Evolutionary conservation across 805 yeast genomes (phyloP).

Genomic region (Sugiyamaella smithiae): DNA sequence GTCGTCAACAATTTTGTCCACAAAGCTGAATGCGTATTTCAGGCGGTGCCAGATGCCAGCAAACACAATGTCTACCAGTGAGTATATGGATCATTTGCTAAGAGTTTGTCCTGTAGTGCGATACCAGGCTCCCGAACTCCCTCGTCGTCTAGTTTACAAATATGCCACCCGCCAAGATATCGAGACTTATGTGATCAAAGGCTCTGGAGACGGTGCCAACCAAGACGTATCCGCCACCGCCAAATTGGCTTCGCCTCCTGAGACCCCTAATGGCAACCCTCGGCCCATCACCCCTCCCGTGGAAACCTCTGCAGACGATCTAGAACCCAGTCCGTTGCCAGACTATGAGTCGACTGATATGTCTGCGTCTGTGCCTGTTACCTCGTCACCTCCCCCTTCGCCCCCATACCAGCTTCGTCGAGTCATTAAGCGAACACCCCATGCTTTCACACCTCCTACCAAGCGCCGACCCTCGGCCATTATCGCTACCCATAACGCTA

Average conservation of each 20-base stretch:
- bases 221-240: not conserved
- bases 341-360: not conserved
- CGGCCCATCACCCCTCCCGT: constrained; percentile 2
- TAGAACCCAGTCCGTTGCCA: not conserved
- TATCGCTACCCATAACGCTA: not conserved
- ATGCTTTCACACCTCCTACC: constrained; percentile 22
- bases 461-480: constrained; percentile 9
- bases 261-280: not conserved
- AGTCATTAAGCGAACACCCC: constrained; percentile 24
- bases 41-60: constrained; percentile 28
- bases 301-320: not conserved
- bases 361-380: not conserved
- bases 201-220: not conserved
- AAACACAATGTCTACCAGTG: constrained; percentile 11
- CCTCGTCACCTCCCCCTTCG: constrained; percentile 16
- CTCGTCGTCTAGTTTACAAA: constrained; percentile 31
- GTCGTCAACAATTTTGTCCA: constrained; percentile 33
- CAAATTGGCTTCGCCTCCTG: not conserved
- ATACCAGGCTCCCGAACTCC: constrained; percentile 27
- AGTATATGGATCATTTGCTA: not conserved
- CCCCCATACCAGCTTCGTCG: constrained; percentile 21
- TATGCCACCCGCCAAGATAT: constrained; percentile 20
- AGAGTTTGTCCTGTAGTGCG: constrained; percentile 30
- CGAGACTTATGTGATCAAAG: no score
- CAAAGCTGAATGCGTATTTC: constrained; percentile 33